A percentile compares a stretch with the other conserved stretches of the same genome.
Evolutionary conservation across 2,329 filamentous ascomycete species (phyloP).

Genomic region (Ambrosiella xylebori): DNA sequence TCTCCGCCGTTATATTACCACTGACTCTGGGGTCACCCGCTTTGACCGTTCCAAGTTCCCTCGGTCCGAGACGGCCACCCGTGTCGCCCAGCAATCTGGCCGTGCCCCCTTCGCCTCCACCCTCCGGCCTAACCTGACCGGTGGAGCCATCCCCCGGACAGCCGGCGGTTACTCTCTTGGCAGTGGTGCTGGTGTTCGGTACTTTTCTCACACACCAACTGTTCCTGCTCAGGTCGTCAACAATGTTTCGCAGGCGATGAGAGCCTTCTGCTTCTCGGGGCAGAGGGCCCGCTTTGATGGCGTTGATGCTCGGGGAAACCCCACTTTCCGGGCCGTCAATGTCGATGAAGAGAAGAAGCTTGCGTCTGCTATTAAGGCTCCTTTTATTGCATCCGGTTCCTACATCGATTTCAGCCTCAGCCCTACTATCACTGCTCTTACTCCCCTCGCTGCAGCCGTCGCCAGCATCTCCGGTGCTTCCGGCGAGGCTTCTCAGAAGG

Average conservation of each 20-base stretch:
- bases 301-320: slow-evolving; percentile 52
- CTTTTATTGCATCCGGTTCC: slow-evolving; percentile 55
- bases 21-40: slow-evolving; percentile 9
- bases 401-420: slow-evolving; percentile 78
- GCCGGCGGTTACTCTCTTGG: slow-evolving; percentile 71
- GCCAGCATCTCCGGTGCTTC: not conserved
- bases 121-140: slow-evolving; percentile 80
- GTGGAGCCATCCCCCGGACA: slow-evolving; percentile 65
- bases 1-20: slow-evolving; percentile 11
- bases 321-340: slow-evolving; percentile 63
- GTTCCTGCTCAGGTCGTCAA: slow-evolving; percentile 79
- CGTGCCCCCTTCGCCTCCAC: slow-evolving; percentile 76
- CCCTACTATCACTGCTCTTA: slow-evolving; percentile 79
- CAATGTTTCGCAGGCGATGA: slow-evolving; percentile 85
- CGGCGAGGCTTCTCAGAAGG: slow-evolving; percentile 24
- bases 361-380: slow-evolving; percentile 16
- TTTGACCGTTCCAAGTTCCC: slow-evolving; percentile 12
- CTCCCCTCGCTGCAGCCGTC: slow-evolving; percentile 41
- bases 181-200: slow-evolving; percentile 42
- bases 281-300: slow-evolving; percentile 81
- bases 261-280: slow-evolving; percentile 82
- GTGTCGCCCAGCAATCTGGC: slow-evolving; percentile 29
- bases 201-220: slow-evolving; percentile 79
- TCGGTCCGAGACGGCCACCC: slow-evolving; percentile 10
- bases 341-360: slow-evolving; percentile 42